Evolutionary conservation across 495 filamentous ascomycete species (phyloP).

Genomic region (Lasiosphaeris hirsuta): DNA sequence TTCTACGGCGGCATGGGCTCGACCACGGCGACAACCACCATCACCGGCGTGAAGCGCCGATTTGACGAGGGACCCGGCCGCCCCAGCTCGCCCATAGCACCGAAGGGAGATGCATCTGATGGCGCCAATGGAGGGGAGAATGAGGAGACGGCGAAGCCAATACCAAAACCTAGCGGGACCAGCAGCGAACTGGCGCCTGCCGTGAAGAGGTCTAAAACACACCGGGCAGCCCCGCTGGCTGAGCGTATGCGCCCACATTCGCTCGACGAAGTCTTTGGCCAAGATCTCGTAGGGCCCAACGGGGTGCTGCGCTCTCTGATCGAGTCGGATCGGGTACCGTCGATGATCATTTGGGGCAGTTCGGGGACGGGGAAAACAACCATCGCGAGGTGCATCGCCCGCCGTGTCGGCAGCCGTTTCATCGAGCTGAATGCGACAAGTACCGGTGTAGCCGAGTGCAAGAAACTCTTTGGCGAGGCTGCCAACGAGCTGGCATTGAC

Average conservation of each 20-base stretch:
- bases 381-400: slow-evolving; percentile 90
- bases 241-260: slow-evolving; percentile 87
- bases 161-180: slow-evolving; percentile 16
- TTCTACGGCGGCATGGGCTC: slow-evolving; percentile 23
- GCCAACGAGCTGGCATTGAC: slow-evolving; percentile 76
- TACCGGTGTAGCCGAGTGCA: slow-evolving; percentile 85
- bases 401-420: slow-evolving; percentile 74
- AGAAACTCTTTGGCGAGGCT: slow-evolving; percentile 88
- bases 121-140: slow-evolving; percentile 15
- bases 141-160: slow-evolving; percentile 22
- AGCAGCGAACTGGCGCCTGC: slow-evolving; percentile 18
- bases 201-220: slow-evolving; percentile 60
- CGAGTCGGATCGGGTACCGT: slow-evolving; percentile 80
- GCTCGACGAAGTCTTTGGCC: slow-evolving; percentile 84
- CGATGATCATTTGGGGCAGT: slow-evolving; percentile 92
- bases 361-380: slow-evolving; percentile 96
- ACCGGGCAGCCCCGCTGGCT: slow-evolving; percentile 76
- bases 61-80: slow-evolving; percentile 44
- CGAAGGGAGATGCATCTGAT: slow-evolving; percentile 11
- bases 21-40: slow-evolving; percentile 12
- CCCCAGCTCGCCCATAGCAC: slow-evolving; percentile 21
- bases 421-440: slow-evolving; percentile 96
- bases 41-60: slow-evolving; percentile 33
- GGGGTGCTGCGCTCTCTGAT: slow-evolving; percentile 89
- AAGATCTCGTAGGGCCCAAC: slow-evolving; percentile 80